These are phyloP conservation scores for Monascus ruber DNA, from an alignment of 2,329 filamentous ascomycete species.

Conservation along the genomic window DNA sequence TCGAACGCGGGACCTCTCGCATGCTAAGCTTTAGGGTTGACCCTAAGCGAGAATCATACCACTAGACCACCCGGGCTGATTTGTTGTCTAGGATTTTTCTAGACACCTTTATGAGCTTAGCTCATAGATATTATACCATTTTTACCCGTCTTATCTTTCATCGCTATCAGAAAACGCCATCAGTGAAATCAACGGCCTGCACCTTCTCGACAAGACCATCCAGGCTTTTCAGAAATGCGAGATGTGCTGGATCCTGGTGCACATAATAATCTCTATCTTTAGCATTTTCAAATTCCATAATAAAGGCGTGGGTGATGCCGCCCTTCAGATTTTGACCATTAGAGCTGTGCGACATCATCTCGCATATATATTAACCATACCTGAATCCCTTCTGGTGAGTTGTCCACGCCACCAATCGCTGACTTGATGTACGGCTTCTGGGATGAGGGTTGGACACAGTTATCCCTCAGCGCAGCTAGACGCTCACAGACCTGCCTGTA, in stretches of 20 bases:
- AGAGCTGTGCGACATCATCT: not conserved
- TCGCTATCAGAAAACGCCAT: slow-evolving; percentile 11
- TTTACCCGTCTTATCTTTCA: no score
- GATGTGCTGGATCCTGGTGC: slow-evolving; percentile 52
- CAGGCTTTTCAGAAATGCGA: slow-evolving; percentile 43
- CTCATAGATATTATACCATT: no score
- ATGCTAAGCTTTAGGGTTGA: slow-evolving; percentile 8
- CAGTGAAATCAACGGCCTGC: slow-evolving; percentile 25
- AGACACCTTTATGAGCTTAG: no score
- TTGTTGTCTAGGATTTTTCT: no score
- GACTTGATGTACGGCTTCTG: slow-evolving; percentile 50
- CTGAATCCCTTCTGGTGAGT: slow-evolving; percentile 49
- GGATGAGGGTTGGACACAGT: slow-evolving; percentile 49
- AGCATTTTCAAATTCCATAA: slow-evolving; percentile 52
- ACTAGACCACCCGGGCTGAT: slow-evolving; percentile 44
- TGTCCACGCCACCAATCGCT: slow-evolving; percentile 49
- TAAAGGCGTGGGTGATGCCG: slow-evolving; percentile 57
- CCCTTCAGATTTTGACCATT: slow-evolving; percentile 27
- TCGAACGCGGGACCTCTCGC: no score
- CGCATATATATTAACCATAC: slow-evolving; percentile 30
- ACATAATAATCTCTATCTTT: slow-evolving; percentile 61
- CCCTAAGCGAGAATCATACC: slow-evolving; percentile 65
- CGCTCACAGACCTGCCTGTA: slow-evolving; percentile 39
- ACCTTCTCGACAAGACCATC: slow-evolving; percentile 20
- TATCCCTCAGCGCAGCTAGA: slow-evolving; percentile 46